A percentile compares a stretch with the other conserved stretches of the same genome.
Evolutionary conservation across 2,329 filamentous ascomycete genomes (phyloP).

Genomic region (Penicillium vulpinum): DNA sequence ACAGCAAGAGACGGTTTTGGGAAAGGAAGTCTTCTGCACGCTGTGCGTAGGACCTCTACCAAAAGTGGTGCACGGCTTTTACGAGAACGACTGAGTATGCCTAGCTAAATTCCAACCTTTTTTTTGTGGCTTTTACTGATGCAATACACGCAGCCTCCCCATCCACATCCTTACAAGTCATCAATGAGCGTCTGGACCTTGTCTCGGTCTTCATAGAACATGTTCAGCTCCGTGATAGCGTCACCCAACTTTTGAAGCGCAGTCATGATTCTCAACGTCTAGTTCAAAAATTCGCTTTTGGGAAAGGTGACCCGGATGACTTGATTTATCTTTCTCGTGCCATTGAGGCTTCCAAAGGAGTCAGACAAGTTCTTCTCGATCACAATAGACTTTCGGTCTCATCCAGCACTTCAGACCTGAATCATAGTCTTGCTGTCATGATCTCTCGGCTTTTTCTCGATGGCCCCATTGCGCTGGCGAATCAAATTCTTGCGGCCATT

Average conservation of each 20-base stretch:
- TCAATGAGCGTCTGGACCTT: constrained; percentile 77
- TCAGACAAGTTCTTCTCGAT: constrained; percentile 46
- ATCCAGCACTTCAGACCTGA: constrained; percentile 8
- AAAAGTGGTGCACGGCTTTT: constrained; percentile 86
- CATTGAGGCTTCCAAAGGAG: constrained; percentile 69
- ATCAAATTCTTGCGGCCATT: constrained; percentile 72
- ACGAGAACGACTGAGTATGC: constrained; percentile 74
- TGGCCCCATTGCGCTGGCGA: constrained; percentile 67
- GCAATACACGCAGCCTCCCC: constrained; percentile 60
- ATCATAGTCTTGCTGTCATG: constrained; percentile 32
- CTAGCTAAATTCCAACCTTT: neutral
- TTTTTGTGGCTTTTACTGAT: constrained; percentile 13
- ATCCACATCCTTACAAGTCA: constrained; percentile 79
- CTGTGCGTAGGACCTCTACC: constrained; percentile 85
- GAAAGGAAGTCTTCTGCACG: constrained; percentile 83
- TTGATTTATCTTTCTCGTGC: constrained; percentile 80
- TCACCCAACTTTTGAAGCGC: constrained; percentile 67
- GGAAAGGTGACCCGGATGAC: constrained; percentile 89
- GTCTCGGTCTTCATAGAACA: constrained; percentile 72
- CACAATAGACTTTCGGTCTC: constrained; percentile 11
- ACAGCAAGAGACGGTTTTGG: constrained; percentile 78
- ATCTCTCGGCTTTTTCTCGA: constrained; percentile 51
- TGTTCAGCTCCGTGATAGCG: constrained; percentile 66
- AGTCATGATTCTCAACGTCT: constrained; percentile 86
- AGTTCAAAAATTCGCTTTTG: constrained; percentile 90